A percentile compares a stretch with the other conserved stretches of the same genome.
Conservation (phyloP, 2,329 filamentous ascomycete genomes). For the Fusarium mangiferae region DNA sequence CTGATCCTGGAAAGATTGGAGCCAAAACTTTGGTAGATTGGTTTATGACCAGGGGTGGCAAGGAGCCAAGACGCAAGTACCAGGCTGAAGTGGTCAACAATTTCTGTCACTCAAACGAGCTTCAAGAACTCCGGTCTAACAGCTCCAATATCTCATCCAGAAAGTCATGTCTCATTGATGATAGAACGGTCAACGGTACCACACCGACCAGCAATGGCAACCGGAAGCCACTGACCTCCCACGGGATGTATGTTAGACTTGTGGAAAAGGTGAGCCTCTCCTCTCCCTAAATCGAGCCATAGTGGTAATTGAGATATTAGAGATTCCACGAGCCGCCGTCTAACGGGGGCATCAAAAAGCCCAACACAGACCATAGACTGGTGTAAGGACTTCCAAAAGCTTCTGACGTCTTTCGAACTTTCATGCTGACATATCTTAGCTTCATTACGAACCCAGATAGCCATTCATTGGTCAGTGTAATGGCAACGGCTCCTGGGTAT, state of each 20-base stretch:
- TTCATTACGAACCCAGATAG: background rate
- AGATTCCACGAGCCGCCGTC: background rate
- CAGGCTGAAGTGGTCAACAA: background rate
- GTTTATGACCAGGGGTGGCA: background rate
- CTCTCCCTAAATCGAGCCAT: background rate
- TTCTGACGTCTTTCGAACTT: too few relatives aligned
- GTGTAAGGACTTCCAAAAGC: background rate
- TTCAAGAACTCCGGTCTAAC: background rate
- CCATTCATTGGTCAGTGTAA: accelerated
- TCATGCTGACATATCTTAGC: accelerated
- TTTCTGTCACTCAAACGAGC: background rate
- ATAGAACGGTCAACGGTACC: background rate
- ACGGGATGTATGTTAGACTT: background rate
- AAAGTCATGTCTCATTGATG: background rate
- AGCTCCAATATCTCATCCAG: accelerated
- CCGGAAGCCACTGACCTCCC: background rate
- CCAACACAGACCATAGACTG: background rate
- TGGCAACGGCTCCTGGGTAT: accelerated
- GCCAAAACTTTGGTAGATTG: background rate
- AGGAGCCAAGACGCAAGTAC: background rate
- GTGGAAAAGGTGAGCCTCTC: background rate
- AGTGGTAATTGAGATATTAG: background rate
- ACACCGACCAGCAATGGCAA: background rate
- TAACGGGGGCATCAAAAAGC: accelerated
- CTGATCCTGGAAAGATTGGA: accelerated